Evolutionary conservation across 1,139 yeast genomes (phyloP).

Genomic region (Geotrichum europaeum): DNA sequence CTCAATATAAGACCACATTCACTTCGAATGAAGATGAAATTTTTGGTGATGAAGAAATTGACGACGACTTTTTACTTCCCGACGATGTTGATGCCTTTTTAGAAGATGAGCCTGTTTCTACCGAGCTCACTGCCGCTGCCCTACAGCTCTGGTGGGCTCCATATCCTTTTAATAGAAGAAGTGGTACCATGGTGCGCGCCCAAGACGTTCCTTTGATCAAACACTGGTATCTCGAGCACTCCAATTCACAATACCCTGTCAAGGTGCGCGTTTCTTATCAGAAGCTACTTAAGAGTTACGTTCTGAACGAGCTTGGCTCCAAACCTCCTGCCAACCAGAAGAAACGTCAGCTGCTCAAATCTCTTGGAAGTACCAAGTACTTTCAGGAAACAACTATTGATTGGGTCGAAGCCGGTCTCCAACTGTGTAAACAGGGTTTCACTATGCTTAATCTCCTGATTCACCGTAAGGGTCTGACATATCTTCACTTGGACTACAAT

Average conservation of each 20-base stretch:
- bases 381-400: conserved; percentile 90
- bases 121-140: conserved; percentile 51
- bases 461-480: conserved; percentile 87
- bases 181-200: conserved; percentile 71
- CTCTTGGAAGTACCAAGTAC: conserved; percentile 70
- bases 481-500: conserved; percentile 88
- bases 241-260: conserved; percentile 48
- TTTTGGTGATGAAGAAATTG: conserved; percentile 32
- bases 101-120: conserved; percentile 39
- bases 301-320: conserved; percentile 57
- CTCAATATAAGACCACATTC: conserved; percentile 24
- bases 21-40: conserved; percentile 24
- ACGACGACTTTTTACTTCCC: conserved; percentile 36
- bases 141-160: conserved; percentile 73
- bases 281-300: conserved; percentile 68
- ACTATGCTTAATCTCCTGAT: conserved; percentile 87
- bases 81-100: conserved; percentile 45
- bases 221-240: conserved; percentile 70
- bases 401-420: conserved; percentile 98
- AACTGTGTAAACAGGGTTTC: conserved; percentile 87
- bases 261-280: conserved; percentile 86
- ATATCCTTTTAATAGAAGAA: conserved; percentile 70
- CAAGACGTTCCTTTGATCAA: conserved; percentile 85
- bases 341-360: conserved; percentile 57
- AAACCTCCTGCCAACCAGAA: conserved; percentile 39